Evolutionary conservation across 495 filamentous ascomycete species (phyloP), one percentile per base, ranked within the genome.

Genomic region (Cetradonia linearis): DNA sequence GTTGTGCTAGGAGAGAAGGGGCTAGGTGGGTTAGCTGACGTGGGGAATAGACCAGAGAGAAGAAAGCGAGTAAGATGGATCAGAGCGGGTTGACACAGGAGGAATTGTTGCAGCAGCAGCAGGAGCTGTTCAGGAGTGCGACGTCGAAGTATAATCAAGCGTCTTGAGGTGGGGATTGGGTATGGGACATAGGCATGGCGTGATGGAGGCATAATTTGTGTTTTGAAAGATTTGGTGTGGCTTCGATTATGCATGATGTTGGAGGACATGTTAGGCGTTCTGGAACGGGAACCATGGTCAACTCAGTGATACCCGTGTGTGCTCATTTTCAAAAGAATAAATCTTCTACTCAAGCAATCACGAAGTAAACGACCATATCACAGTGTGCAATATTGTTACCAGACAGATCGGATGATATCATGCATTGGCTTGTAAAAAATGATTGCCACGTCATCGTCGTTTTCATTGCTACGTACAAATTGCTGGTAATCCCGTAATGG

Each of bases 21-120:
- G 34, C 11, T 20, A 23, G 10, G 11, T 27, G 52, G 20, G 30
- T 54, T 67, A 38, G 63, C 49, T 50, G 62, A 2, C 20, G 52
- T 37, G 2, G 34, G 28, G 55, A 58, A 58, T 63, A 98, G 92
- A 87, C 84, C 6, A 86, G 94, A 31, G 93, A 98, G 76, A 95
- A 95, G 80, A 95, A 95, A 69, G 85, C 91, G 63, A 94, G 88
- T 72, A 97, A 96, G 74, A 87, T 96, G 73, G 93, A 96, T 68
- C 84, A 89, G 69, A 95, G 89, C 69, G 93, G 93, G 5, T 70
- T 97, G 72, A 86, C 86, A 0, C 81, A 95, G 70, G 93, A 94
- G 66, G 86, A 98, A 71, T 80, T 98, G 25, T 78, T 95, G 47
- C 81, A 85, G 14, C 82, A 95, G 63, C 93, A 98, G 68, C 83